Base-by-base conservation (phyloP, 1,139 yeast genomes). In the Kazachstania sp. region DNA sequence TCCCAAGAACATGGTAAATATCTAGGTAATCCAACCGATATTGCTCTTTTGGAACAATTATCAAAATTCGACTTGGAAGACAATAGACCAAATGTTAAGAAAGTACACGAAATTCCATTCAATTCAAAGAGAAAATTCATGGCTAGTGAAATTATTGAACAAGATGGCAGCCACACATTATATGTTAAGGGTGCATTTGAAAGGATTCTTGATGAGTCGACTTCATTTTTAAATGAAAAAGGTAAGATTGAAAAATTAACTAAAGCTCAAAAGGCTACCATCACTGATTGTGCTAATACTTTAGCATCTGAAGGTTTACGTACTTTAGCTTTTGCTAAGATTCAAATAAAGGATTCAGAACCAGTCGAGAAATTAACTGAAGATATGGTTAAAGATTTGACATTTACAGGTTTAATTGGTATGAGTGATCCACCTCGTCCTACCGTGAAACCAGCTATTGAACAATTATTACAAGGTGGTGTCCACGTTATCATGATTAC, bases 371-470 rank as follows among this genome's bases (percentile, higher is more conserved):
- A 67, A 12, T 65, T 71, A 29, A 60, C 70, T 1, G 72, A 68
- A 15, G 60, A 57, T 37, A 65, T 63, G 49, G 86, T 86, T 26
- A 59, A 71, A 3, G 82, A 79, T 41, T 71, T 90, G 58, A 72
- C 78, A 2, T 88, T 90, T 60, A 77, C 86, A 57, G 98, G 98
- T 6, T 69, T 92, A 43, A 73, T 86, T 54, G 97, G 96, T 48
- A 87, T 92, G 95, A 86, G 86, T 57, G 97, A 92, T 68, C 98
- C 98, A 12, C 98, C 97, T 48, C 78, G 97, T 61, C 83, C 90
- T 9, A 81, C 83, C 51, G 97, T 88, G 5, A 75, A 78, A 45
- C 71, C 74, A 48, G 82, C 95, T 1, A 77, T 92, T 51, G 76
- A 85, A 16, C 71, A 79, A 53, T 73, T 92, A 51, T 75, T 87